phyloP scores from a whole-genome alignment of 2,329 filamentous ascomycete genomes.

The Biscogniauxia mediterranea region DNA sequence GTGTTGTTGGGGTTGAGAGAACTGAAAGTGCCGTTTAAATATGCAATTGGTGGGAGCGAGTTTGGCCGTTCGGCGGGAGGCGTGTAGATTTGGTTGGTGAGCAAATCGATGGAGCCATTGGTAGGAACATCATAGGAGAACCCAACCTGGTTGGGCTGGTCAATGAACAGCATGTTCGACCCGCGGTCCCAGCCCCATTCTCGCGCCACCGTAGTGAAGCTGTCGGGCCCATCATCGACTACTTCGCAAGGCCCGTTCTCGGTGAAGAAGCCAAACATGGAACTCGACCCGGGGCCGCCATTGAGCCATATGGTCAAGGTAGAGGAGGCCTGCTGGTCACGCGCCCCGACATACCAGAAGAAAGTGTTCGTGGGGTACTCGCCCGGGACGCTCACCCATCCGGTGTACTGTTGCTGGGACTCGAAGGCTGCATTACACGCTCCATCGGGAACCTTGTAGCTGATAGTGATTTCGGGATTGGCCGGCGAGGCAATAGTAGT shows the following conservation, averaged over 20 bases:
- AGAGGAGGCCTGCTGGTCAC: conserved; percentile 37
- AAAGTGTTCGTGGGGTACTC: conserved; percentile 51
- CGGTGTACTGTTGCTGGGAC: conserved; percentile 67
- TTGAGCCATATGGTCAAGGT: conserved; percentile 61
- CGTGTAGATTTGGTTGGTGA: conserved; percentile 39
- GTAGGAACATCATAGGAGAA: conserved; percentile 60
- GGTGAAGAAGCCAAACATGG: conserved; percentile 61
- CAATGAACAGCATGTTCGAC: conserved; percentile 47
- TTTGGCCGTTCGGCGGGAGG: conserved; percentile 30
- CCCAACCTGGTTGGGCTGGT: conserved; percentile 66
- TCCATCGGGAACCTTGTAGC: conserved; percentile 61
- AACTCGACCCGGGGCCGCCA: conserved; percentile 64
- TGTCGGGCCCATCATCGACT: conserved; percentile 38
- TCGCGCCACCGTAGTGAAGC: conserved; percentile 54
- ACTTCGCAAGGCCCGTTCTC: conserved; percentile 25
- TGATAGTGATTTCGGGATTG: conserved; percentile 62
- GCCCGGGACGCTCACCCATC: conserved; percentile 64
- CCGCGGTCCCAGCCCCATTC: conserved; percentile 66
- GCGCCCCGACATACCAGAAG: conserved; percentile 50
- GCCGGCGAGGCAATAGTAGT: conserved; percentile 62
- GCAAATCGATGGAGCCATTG: conserved; percentile 54
- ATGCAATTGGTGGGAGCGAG: conserved; percentile 25
- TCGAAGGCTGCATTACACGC: conserved; percentile 65
- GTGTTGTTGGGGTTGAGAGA: conserved; percentile 49
- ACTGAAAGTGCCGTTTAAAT: conserved; percentile 49